phyloP scores from a whole-genome alignment of 495 filamentous ascomycete species.

The Xylaria intraflava region DNA sequence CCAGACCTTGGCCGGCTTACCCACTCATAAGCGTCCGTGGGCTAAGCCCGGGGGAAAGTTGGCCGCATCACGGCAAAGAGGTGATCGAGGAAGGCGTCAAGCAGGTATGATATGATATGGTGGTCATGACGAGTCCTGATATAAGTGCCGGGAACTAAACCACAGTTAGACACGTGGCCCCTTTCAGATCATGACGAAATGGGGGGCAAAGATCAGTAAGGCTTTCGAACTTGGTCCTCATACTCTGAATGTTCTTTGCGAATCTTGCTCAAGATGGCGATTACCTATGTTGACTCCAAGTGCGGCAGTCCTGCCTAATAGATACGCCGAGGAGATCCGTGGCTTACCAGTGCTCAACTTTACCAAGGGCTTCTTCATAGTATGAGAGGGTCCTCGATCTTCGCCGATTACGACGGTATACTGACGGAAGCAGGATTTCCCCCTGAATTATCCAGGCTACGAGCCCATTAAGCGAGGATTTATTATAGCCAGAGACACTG shows the following conservation, averaged over 20 bases:
- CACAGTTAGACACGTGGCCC: slow-evolving; percentile 12
- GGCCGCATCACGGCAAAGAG: slow-evolving; percentile 17
- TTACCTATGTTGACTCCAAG: background rate
- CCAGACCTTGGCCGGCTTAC: slow-evolving; percentile 21
- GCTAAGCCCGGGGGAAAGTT: slow-evolving; percentile 18
- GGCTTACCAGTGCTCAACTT: slow-evolving; percentile 36
- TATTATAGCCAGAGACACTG: slow-evolving; percentile 33
- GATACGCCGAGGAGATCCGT: slow-evolving; percentile 45
- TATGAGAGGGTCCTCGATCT: slow-evolving; percentile 12
- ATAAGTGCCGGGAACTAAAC: background rate
- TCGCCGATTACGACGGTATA: background rate
- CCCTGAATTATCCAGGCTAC: slow-evolving; percentile 43
- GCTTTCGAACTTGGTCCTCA: no score
- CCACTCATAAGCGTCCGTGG: slow-evolving; percentile 22
- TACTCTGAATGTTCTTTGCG: no score
- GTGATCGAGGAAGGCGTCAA: slow-evolving; percentile 16
- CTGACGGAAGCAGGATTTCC: slow-evolving; percentile 30
- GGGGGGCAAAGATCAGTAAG: slow-evolving; percentile 26
- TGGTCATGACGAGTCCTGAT: background rate
- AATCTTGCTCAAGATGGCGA: background rate
- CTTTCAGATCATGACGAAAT: slow-evolving; percentile 26
- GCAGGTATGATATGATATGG: slow-evolving; percentile 9
- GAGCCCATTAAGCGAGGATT: slow-evolving; percentile 31
- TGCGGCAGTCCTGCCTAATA: slow-evolving; percentile 35
- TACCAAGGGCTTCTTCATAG: slow-evolving; percentile 33